These are phyloP conservation scores for Ogataea methylovora DNA, from an alignment of 805 yeast species.

Conservation along the genomic window DNA sequence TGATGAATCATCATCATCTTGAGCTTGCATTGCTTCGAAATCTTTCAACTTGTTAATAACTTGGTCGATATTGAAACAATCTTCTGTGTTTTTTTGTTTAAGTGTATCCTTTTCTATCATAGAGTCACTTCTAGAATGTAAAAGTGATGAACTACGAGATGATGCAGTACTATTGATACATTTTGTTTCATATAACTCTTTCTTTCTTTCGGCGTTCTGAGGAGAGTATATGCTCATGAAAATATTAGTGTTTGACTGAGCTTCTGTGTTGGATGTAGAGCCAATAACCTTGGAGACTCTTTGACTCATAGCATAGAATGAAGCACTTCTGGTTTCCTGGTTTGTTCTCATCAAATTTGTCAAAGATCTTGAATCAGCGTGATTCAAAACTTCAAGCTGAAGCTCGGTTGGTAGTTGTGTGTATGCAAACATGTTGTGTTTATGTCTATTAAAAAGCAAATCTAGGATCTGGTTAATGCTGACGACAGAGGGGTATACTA, in stretches of 20 bases:
- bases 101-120: not conserved
- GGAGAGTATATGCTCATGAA: slow-evolving; percentile 20
- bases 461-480: no score
- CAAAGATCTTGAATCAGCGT: slow-evolving; percentile 8
- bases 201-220: slow-evolving; percentile 13
- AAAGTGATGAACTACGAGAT: not conserved
- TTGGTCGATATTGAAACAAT: slow-evolving; percentile 1
- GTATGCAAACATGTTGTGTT: no score
- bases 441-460: no score
- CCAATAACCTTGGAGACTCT: slow-evolving; percentile 2
- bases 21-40: slow-evolving; percentile 1
- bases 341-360: slow-evolving; percentile 4
- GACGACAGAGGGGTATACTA: no score
- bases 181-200: slow-evolving; percentile 17
- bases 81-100: not conserved
- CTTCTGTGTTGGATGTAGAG: slow-evolving; percentile 1
- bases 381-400: slow-evolving; percentile 11
- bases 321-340: slow-evolving; percentile 3
- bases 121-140: not conserved
- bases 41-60: slow-evolving; percentile 6
- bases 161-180: slow-evolving; percentile 6
- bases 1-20: not conserved
- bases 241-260: slow-evolving; percentile 3
- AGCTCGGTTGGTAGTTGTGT: slow-evolving; percentile 15
- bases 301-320: slow-evolving; percentile 5